phyloP scores from a whole-genome alignment of 495 filamentous ascomycete species.

The Trichocladium antarcticum region DNA sequence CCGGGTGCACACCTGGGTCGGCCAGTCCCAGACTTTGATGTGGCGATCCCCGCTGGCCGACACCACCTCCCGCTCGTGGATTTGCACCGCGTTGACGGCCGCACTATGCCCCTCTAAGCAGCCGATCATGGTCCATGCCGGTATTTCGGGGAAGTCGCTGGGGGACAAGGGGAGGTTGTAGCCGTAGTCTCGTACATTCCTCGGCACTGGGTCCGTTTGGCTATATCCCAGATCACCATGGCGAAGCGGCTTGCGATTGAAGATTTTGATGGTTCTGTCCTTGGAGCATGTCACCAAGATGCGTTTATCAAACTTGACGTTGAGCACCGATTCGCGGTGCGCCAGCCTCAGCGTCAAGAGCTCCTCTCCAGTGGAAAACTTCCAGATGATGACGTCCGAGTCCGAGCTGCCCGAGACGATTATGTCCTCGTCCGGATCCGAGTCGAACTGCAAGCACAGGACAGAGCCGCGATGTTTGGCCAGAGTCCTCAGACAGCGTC shows the following conservation, averaged over 20 bases:
- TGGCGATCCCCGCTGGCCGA: slow-evolving; percentile 87
- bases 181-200: slow-evolving; percentile 37
- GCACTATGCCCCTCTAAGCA: slow-evolving; percentile 71
- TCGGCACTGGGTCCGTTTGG: slow-evolving; percentile 44
- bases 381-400: slow-evolving; percentile 79
- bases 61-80: slow-evolving; percentile 75
- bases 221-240: slow-evolving; percentile 57
- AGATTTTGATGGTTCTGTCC: slow-evolving; percentile 91
- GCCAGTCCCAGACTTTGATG: slow-evolving; percentile 89
- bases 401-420: slow-evolving; percentile 93
- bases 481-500: slow-evolving; percentile 64
- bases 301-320: slow-evolving; percentile 81
- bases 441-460: slow-evolving; percentile 91
- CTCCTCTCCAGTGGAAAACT: slow-evolving; percentile 76
- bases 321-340: slow-evolving; percentile 86
- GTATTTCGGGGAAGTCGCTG: slow-evolving; percentile 37
- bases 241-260: slow-evolving; percentile 64
- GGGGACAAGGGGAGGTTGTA: slow-evolving; percentile 31
- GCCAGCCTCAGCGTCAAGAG: slow-evolving; percentile 62
- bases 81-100: slow-evolving; percentile 92
- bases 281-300: slow-evolving; percentile 95
- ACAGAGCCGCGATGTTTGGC: slow-evolving; percentile 75
- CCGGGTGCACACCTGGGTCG: slow-evolving; percentile 58
- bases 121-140: slow-evolving; percentile 66
- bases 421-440: slow-evolving; percentile 77